Conservation (phyloP, 2,329 filamentous ascomycete genomes). For the Aspergillus flavus region DNA sequence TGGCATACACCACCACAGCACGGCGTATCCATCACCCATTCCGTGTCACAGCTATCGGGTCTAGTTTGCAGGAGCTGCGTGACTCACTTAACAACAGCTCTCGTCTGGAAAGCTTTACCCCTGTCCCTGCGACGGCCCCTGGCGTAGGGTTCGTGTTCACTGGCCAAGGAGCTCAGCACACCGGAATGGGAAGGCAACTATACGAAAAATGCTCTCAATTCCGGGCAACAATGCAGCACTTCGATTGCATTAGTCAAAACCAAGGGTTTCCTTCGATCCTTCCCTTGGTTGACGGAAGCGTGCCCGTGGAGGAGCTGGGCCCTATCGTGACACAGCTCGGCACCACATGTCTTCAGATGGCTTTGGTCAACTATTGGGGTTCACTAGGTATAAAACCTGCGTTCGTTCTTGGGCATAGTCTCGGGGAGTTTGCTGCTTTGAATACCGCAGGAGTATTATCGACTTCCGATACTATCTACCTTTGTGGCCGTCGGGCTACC, state of each 20-base stretch:
- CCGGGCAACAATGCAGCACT: conserved; percentile 32
- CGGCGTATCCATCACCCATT: conserved; percentile 48
- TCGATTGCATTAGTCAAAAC: conserved; percentile 35
- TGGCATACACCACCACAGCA: conserved; percentile 72
- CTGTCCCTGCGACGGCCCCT: conserved; percentile 25
- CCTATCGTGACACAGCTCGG: conserved; percentile 31
- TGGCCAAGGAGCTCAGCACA: conserved; percentile 42
- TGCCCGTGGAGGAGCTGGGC: conserved; percentile 32
- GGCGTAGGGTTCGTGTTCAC: conserved; percentile 32
- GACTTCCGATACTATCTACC: conserved; percentile 54
- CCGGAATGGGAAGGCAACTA: conserved; percentile 39
- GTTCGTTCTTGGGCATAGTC: conserved; percentile 46
- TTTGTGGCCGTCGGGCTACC: conserved; percentile 45
- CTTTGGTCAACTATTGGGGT: conserved; percentile 41
- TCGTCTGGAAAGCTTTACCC: conserved; percentile 21
- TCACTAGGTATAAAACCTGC: conserved; percentile 41
- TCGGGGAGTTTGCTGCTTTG: conserved; percentile 45
- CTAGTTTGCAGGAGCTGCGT: not conserved
- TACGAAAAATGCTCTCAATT: conserved; percentile 34
- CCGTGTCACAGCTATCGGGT: conserved; percentile 24
- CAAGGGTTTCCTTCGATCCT: conserved; percentile 43
- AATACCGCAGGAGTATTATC: conserved; percentile 42
- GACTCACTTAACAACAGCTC: conserved; percentile 15
- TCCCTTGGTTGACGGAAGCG: conserved; percentile 36
- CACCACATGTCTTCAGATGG: conserved; percentile 46